A percentile compares a stretch with the other conserved stretches of the same genome.
These are phyloP conservation scores for Phellopilus nigrolimitatus DNA, from an alignment of 1,284 basidiomycete species.

Conservation along the genomic window DNA sequence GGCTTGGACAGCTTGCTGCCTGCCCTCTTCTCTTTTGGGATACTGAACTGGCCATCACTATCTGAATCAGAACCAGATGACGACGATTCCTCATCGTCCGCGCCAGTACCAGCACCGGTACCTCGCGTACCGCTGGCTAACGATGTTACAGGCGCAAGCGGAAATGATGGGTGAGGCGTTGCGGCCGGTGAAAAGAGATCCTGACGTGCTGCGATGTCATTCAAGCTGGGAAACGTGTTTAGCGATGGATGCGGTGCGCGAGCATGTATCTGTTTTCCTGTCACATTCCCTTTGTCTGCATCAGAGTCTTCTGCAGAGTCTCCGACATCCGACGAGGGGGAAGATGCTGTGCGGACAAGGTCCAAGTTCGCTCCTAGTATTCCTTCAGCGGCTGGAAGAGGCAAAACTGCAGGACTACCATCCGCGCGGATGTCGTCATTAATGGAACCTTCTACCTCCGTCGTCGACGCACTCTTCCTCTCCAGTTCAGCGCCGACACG, in stretches of 20 bases:
- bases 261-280: constrained; percentile 16
- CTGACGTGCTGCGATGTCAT: constrained; percentile 46
- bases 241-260: constrained; percentile 27
- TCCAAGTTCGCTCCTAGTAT: no score
- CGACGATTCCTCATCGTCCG: constrained; percentile 33
- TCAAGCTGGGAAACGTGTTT: constrained; percentile 41
- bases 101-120: constrained; percentile 33
- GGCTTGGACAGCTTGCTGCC: constrained; percentile 30
- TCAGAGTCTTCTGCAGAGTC: constrained; percentile 28
- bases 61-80: constrained; percentile 38
- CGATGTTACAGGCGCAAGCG: constrained; percentile 24
- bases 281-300: constrained; percentile 33
- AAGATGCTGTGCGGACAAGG: constrained; percentile 2
- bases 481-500: background rate
- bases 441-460: constrained; percentile 6
- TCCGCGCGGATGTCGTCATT: background rate
- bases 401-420: background rate
- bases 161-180: constrained; percentile 25
- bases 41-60: constrained; percentile 46
- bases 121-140: constrained; percentile 33
- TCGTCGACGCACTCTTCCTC: background rate
- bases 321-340: background rate
- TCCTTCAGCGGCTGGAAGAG: constrained; percentile 12
- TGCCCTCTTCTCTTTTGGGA: constrained; percentile 52
- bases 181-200: constrained; percentile 34